These are phyloP conservation scores for Chaetomiaceae sp. DNA, from an alignment of 2,329 filamentous ascomycete species.

Conservation along the genomic window DNA sequence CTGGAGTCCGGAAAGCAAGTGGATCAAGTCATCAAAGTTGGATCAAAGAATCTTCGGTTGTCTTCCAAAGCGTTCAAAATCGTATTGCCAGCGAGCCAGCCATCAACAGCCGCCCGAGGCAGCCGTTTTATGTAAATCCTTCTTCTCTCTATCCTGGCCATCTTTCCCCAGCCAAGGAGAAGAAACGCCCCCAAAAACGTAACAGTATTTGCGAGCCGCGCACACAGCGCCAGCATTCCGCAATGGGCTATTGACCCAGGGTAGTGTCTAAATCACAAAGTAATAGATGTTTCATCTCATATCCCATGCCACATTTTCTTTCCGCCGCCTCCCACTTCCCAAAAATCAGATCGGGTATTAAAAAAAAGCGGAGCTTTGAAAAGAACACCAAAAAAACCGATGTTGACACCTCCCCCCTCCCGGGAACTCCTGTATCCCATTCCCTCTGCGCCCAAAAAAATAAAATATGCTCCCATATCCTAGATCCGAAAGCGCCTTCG, in stretches of 20 bases:
- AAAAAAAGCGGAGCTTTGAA: neutral
- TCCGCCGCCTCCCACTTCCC: neutral
- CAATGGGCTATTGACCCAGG: constrained; percentile 27
- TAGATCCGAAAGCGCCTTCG: constrained; percentile 1
- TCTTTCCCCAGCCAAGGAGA: neutral
- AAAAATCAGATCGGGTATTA: constrained; percentile 11
- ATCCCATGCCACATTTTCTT: constrained; percentile 19
- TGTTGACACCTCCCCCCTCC: neutral
- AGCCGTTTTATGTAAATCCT: no score
- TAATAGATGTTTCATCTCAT: constrained; percentile 9
- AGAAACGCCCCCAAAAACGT: constrained; percentile 1
- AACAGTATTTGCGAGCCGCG: constrained; percentile 1
- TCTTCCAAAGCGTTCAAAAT: no score
- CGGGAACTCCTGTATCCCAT: constrained; percentile 2
- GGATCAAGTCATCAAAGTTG: no score
- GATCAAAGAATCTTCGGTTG: no score
- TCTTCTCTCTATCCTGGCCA: no score
- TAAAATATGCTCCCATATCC: constrained; percentile 3
- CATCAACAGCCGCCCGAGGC: no score
- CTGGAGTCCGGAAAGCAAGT: no score
- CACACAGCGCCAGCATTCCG: neutral
- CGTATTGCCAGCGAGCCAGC: no score
- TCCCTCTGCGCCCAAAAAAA: neutral
- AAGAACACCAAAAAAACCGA: neutral
- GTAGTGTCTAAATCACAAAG: constrained; percentile 23